Conservation (phyloP, 257 asterid genomes). For the Eucommia ulmoides region DNA sequence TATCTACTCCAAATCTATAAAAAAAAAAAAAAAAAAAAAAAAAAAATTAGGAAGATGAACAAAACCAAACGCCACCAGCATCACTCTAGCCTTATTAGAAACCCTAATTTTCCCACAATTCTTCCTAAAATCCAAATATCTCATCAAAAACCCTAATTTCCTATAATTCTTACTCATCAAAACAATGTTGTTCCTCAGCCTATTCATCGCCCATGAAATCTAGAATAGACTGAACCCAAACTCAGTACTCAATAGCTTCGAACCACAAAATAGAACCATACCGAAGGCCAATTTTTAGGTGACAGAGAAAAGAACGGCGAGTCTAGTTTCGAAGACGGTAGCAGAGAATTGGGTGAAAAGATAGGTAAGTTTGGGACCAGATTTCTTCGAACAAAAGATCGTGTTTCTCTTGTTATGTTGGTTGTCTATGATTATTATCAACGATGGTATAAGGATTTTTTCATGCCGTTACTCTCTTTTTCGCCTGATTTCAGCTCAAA, state of each 20-base stretch:
- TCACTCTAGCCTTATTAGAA: no score
- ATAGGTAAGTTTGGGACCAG: slow-evolving; percentile 56
- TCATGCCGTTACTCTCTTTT: no score
- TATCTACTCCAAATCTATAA: no score
- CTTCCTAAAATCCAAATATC: no score
- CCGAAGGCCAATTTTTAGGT: slow-evolving; percentile 49
- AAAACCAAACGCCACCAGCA: no score
- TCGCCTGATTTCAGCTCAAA: no score
- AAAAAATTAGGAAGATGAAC: no score
- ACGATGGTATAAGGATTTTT: no score
- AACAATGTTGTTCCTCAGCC: slow-evolving; percentile 57
- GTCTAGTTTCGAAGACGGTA: slow-evolving; percentile 78
- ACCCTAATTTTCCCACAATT: no score
- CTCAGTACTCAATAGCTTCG: slow-evolving; percentile 56
- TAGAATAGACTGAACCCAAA: slow-evolving; percentile 76
- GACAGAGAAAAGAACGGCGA: slow-evolving; percentile 62
- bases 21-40: no score
- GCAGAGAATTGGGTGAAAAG: slow-evolving; percentile 69
- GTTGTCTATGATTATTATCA: no score
- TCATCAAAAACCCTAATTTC: slow-evolving; percentile 24
- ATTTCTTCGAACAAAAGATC: slow-evolving; percentile 59
- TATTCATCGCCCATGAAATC: slow-evolving; percentile 78
- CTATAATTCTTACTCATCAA: slow-evolving; percentile 38
- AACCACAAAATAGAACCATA: slow-evolving; percentile 35
- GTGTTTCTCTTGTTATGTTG: no score